Conservation (phyloP, 2,329 filamentous ascomycete species). For the Pestalotiopsis sp. region DNA sequence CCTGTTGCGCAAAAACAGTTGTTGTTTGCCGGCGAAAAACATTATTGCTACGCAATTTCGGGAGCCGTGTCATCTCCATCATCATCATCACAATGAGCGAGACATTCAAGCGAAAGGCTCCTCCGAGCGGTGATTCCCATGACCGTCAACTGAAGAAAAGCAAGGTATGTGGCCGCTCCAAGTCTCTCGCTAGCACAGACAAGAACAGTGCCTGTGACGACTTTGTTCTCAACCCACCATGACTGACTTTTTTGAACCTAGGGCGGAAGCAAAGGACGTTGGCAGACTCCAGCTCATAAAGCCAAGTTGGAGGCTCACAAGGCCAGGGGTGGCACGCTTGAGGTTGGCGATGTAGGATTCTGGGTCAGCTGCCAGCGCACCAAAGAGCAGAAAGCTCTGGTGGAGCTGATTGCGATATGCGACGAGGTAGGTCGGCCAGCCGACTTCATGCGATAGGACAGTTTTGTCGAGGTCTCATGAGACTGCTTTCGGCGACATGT, state of each 20-base stretch:
- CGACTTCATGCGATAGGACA: neutral
- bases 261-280: conserved; percentile 58
- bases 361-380: conserved; percentile 78
- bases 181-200: neutral
- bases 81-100: conserved; percentile 30
- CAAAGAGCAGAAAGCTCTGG: conserved; percentile 70
- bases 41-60: neutral
- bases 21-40: neutral
- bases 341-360: conserved; percentile 72
- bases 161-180: conserved; percentile 31
- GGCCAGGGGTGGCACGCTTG: conserved; percentile 50
- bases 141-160: conserved; percentile 36
- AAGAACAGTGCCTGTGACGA: neutral
- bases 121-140: conserved; percentile 25
- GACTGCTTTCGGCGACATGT: conserved; percentile 9
- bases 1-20: neutral
- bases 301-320: conserved; percentile 44
- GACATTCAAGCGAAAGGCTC: conserved; percentile 37
- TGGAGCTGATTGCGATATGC: conserved; percentile 68
- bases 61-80: neutral
- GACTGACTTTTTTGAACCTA: conserved; percentile 23
- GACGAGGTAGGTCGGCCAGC: conserved; percentile 55
- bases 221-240: neutral
- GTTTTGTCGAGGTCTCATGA: conserved; percentile 7
- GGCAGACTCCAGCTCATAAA: conserved; percentile 64